Evolutionary conservation across 129 eudicot species (phyloP), one percentile per base, ranked within the genome.

Genomic region (Artemisia annua): DNA sequence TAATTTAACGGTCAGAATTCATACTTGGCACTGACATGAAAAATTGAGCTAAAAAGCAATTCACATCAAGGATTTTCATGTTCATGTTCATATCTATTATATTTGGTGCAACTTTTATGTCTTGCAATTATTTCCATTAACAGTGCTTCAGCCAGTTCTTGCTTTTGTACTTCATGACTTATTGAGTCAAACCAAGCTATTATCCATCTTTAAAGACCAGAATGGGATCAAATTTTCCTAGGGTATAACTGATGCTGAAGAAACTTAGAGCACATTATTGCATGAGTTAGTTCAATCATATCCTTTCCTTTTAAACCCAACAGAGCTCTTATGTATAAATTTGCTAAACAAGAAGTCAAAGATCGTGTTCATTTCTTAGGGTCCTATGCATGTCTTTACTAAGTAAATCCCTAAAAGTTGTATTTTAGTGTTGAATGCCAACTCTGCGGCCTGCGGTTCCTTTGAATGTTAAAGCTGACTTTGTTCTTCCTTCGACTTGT

Each of bases 61-160:
- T 48, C 39, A 73, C 26, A 8, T 13, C 14, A 50, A 16, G 54
- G 39, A 51, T 35, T 30, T 65, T 49, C 70, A 18, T 16, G 48
- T 22, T 74, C 46, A 52, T 63, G 71, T 65, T 64, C 15, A 5
- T 28, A 65, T 75, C n/a, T 65, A 65, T 43, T 54, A 10, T 52
- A 53, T 54, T 63, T 64, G 48, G 72, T 64, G 66, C 53, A 65
- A 20, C 9, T 12, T 71, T 50, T 15, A 28, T 26, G 39, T 63
- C 70, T 50, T 48, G 70, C 70, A 49, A 12, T 63, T 73, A 43
- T 30, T 6, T 35, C 20, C 71, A 74, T 71, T 28, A 48, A 18
- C 10, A 18, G 61, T 12, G 51, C 63, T 64, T 63, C 71, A 63
- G 70, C 44, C 32, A 18, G 53, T 51, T 63, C 44, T 52, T 1